Evolutionary conservation across 352 stramenopile genomes (phyloP).

Genomic region (Phytophthora gonapodyides): DNA sequence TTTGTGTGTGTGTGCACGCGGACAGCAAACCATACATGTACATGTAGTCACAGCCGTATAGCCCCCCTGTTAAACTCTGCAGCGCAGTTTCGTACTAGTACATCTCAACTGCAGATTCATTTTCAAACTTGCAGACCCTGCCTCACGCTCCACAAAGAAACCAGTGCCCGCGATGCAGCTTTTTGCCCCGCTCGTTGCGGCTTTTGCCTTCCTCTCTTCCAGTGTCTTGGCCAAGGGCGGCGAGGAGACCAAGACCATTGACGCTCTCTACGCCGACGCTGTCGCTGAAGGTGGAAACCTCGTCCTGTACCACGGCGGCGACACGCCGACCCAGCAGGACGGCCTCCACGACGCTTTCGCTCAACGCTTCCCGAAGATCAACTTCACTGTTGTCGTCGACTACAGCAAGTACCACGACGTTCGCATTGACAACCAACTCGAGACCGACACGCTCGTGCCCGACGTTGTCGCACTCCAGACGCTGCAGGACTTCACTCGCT

Average conservation of each 20-base stretch:
- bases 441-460: constrained; percentile 42
- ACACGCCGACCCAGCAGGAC: constrained; percentile 36
- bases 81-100: not conserved
- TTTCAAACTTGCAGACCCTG: constrained; percentile 8
- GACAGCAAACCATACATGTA: too few relatives aligned
- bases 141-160: constrained; percentile 4
- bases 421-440: constrained; percentile 66
- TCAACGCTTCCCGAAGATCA: constrained; percentile 47
- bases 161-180: constrained; percentile 8
- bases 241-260: constrained; percentile 47
- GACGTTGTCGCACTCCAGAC: constrained; percentile 54
- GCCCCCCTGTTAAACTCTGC: too few relatives aligned
- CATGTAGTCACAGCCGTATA: too few relatives aligned
- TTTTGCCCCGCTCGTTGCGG: constrained; percentile 15
- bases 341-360: constrained; percentile 20
- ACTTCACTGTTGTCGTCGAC: constrained; percentile 54
- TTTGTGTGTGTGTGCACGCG: too few relatives aligned
- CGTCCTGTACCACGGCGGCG: constrained; percentile 42
- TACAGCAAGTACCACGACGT: constrained; percentile 61
- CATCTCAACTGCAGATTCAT: not conserved
- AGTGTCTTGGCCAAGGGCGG: constrained; percentile 6
- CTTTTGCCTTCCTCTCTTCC: not conserved
- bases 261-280: constrained; percentile 49
- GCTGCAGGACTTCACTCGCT: constrained; percentile 54
- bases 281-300: constrained; percentile 52